Conservation (phyloP, 805 yeast species). For the Grigorovia transvaalensis region DNA sequence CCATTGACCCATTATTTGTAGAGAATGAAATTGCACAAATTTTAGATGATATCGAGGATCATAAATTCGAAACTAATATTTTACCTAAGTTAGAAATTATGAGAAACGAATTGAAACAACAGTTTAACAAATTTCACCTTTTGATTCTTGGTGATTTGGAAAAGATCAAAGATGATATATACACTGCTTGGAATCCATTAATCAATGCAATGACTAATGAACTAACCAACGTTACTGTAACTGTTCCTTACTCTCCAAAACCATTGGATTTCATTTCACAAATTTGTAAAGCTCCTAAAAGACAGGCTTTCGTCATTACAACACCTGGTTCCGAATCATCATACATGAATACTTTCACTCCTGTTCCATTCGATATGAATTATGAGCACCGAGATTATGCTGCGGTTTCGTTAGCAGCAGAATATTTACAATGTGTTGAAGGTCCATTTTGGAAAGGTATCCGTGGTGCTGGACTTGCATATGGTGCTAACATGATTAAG, state of each 20-base stretch:
- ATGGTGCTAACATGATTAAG: constrained; percentile 62
- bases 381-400: constrained; percentile 52
- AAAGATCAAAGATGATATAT: constrained; percentile 29
- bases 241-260: constrained; percentile 37
- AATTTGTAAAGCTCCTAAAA: constrained; percentile 41
- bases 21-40: constrained; percentile 47
- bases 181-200: constrained; percentile 18
- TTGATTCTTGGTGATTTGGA: constrained; percentile 61
- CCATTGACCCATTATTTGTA: constrained; percentile 53
- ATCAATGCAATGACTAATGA: constrained; percentile 9
- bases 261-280: constrained; percentile 44
- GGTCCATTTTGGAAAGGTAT: constrained; percentile 97
- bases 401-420: constrained; percentile 61
- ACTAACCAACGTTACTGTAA: constrained; percentile 1
- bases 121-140: constrained; percentile 50
- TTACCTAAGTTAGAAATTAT: constrained; percentile 31
- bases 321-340: constrained; percentile 83
- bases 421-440: constrained; percentile 74
- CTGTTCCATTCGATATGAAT: constrained; percentile 37
- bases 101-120: constrained; percentile 42
- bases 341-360: constrained; percentile 49
- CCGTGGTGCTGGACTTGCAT: constrained; percentile 89
- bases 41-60: constrained; percentile 42
- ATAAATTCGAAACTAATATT: constrained; percentile 33
- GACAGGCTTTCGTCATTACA: constrained; percentile 50